These are phyloP conservation scores for Termitomyces sp. DNA, from an alignment of 768 basidiomycete species.

Conservation along the genomic window DNA sequence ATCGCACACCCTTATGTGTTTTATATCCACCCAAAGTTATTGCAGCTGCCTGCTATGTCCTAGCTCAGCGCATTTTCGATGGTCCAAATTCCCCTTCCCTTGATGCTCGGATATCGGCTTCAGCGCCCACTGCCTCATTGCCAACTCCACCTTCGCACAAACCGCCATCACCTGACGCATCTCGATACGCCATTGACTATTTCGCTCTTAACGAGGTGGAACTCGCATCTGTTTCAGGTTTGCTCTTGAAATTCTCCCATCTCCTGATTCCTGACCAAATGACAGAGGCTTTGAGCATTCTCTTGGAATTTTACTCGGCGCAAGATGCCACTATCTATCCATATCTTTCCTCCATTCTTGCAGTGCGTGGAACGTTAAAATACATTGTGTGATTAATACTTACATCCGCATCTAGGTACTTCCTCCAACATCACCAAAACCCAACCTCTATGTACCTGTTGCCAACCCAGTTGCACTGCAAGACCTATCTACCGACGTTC, in stretches of 20 bases:
- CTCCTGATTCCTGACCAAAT: slow-evolving; percentile 3
- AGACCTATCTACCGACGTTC: slow-evolving; percentile 21
- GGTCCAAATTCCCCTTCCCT: slow-evolving; percentile 73
- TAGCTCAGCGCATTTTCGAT: slow-evolving; percentile 70
- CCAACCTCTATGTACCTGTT: slow-evolving; percentile 18
- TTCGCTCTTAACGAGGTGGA: slow-evolving; percentile 63
- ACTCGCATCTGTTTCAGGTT: slow-evolving; percentile 59
- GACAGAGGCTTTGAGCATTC: slow-evolving; percentile 59
- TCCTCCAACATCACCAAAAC: slow-evolving; percentile 37
- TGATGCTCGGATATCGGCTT: slow-evolving; percentile 68
- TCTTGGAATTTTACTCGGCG: slow-evolving; percentile 70
- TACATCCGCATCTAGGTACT: slow-evolving; percentile 34
- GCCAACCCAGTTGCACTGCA: slow-evolving; percentile 15
- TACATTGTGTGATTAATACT: background rate
- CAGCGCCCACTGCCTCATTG: slow-evolving; percentile 70
- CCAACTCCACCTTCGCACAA: slow-evolving; percentile 81
- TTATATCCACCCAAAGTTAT: slow-evolving; percentile 66
- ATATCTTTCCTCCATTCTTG: slow-evolving; percentile 46
- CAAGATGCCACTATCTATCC: slow-evolving; percentile 50
- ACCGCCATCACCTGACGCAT: slow-evolving; percentile 65
- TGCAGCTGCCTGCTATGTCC: slow-evolving; percentile 73
- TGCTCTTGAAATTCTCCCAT: slow-evolving; percentile 8
- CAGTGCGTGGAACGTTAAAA: slow-evolving; percentile 36
- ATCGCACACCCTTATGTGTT: slow-evolving; percentile 76
- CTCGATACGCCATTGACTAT: slow-evolving; percentile 63